phyloP scores from a whole-genome alignment of 179 eudicot genomes.

The Silene vulgaris region DNA sequence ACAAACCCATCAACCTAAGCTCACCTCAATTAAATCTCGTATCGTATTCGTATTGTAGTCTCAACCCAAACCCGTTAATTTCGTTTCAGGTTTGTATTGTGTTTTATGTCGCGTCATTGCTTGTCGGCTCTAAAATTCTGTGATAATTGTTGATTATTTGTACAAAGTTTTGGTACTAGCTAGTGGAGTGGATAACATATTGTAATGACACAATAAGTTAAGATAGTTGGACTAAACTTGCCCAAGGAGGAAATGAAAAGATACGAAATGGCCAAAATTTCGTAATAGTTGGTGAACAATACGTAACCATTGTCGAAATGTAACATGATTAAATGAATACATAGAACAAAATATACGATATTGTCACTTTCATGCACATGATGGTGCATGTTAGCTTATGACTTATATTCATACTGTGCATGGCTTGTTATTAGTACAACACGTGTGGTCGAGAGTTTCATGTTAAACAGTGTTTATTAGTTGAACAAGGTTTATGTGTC shows the following conservation, averaged over 20 bases:
- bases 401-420: neutral
- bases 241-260: neutral
- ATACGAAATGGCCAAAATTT: neutral
- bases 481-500: neutral
- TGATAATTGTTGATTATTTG: neutral
- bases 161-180: neutral
- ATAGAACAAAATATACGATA: neutral
- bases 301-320: neutral
- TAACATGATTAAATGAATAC: neutral
- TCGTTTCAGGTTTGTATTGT: too few species aligned
- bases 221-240: slow-evolving; percentile 11
- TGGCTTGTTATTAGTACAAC: neutral
- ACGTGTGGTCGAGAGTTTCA: neutral
- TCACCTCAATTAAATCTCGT: too few species aligned
- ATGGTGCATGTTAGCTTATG: slow-evolving; percentile 8
- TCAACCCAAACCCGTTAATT: too few species aligned
- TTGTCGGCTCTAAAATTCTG: too few species aligned
- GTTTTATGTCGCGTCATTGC: too few species aligned
- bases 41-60: too few species aligned
- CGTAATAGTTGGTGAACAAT: slow-evolving; percentile 15
- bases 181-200: neutral
- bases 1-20: too few species aligned
- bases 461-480: neutral
- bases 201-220: neutral
- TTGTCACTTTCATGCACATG: neutral